phyloP scores from a whole-genome alignment of 1,284 basidiomycete genomes.

The Caloboletus firmus region DNA sequence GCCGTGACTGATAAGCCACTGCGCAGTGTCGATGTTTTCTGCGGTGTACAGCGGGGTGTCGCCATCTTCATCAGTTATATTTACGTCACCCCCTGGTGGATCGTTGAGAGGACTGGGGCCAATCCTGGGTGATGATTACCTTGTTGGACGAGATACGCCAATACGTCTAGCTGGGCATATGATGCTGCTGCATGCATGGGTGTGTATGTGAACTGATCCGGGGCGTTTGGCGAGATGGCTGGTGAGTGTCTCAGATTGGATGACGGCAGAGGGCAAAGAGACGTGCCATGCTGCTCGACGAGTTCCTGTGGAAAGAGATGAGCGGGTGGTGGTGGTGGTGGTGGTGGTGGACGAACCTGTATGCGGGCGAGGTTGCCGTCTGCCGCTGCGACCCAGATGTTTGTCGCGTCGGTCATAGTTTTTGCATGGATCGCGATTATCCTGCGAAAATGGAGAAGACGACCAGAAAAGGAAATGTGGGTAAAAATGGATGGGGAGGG shows the following conservation, averaged over 20 bases:
- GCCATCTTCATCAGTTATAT: slow-evolving; percentile 82
- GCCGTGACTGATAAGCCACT: slow-evolving; percentile 79
- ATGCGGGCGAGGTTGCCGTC: slow-evolving; percentile 73
- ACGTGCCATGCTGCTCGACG: slow-evolving; percentile 56
- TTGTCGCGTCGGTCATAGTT: slow-evolving; percentile 46
- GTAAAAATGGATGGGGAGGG: not conserved
- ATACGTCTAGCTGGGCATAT: slow-evolving; percentile 76
- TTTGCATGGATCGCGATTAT: slow-evolving; percentile 23
- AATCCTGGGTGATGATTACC: slow-evolving; percentile 42
- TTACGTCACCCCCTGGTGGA: slow-evolving; percentile 76
- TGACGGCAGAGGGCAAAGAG: slow-evolving; percentile 7
- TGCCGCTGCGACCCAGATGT: slow-evolving; percentile 90
- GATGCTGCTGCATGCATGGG: slow-evolving; percentile 97
- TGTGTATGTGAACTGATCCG: slow-evolving; percentile 81
- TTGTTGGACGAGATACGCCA: slow-evolving; percentile 75
- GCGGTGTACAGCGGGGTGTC: slow-evolving; percentile 93
- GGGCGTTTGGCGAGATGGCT: slow-evolving; percentile 75
- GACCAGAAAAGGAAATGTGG: slow-evolving; percentile 29
- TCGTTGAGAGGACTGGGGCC: slow-evolving; percentile 6
- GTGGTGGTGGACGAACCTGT: slow-evolving; percentile 36
- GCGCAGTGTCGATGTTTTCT: slow-evolving; percentile 77
- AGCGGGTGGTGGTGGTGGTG: not conserved
- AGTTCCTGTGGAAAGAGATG: slow-evolving; percentile 44
- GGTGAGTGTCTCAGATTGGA: slow-evolving; percentile 30
- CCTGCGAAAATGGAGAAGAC: slow-evolving; percentile 16